Percentiles rank a stretch among this genome's conserved stretches.
Conservation (phyloP, 129 eudicot genomes). For the Helichrysum umbraculigerum region DNA sequence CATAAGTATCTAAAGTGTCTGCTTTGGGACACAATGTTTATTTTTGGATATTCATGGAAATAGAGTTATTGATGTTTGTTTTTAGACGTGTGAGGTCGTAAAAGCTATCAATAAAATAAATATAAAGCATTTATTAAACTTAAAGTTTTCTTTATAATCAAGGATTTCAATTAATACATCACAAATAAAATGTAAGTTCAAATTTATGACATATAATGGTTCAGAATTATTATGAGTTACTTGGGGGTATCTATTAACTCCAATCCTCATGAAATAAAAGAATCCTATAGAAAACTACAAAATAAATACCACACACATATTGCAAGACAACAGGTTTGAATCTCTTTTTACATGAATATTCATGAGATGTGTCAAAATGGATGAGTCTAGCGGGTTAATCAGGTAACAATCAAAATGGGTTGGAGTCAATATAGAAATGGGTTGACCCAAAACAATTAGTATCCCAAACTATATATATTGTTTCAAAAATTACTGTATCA, state of each 20-base stretch:
- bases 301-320: conserved; percentile 74
- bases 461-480: neutral
- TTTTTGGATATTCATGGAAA: no score
- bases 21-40: no score
- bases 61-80: no score
- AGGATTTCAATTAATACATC: no score
- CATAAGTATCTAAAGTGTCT: no score
- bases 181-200: no score
- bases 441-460: neutral
- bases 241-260: conserved; percentile 58
- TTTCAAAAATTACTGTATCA: no score
- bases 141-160: no score
- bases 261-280: conserved; percentile 50
- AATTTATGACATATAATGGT: conserved; percentile 11
- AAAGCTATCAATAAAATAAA: no score
- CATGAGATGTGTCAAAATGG: neutral
- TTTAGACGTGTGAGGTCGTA: no score
- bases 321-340: conserved; percentile 57
- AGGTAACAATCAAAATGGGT: neutral
- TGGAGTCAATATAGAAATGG: neutral
- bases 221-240: conserved; percentile 54
- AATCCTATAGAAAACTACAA: conserved; percentile 64
- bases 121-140: no score
- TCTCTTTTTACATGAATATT: conserved; percentile 12
- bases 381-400: neutral